These are phyloP conservation scores for Zoysia matrella DNA, from an alignment of 202 grass and related monocot species.

Conservation along the genomic window DNA sequence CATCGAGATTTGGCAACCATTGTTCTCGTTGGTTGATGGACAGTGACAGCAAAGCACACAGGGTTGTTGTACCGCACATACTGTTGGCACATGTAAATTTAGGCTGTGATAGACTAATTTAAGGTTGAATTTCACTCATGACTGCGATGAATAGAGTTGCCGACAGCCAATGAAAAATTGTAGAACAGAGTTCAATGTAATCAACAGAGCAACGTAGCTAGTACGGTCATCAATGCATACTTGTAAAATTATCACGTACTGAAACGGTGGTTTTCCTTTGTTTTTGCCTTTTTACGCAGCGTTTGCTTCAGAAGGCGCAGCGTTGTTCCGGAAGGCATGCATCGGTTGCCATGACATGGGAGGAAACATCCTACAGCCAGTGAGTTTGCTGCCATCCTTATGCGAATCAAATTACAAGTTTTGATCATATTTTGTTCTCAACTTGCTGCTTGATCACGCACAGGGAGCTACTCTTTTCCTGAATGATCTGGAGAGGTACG, in stretches of 20 bases:
- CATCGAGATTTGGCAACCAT: neutral
- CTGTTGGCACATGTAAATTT: neutral
- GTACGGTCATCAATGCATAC: neutral
- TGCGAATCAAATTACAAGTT: constrained; percentile 12
- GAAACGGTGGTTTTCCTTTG: neutral
- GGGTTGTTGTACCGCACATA: neutral
- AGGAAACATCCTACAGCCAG: constrained; percentile 89
- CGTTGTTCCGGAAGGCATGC: constrained; percentile 82
- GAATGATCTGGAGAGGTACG: constrained; percentile 89
- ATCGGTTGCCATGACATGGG: constrained; percentile 96
- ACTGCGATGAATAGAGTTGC: neutral
- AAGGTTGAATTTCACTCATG: neutral
- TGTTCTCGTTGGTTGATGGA: neutral
- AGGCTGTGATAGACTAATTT: neutral
- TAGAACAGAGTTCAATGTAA: neutral
- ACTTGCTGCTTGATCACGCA: constrained; percentile 25
- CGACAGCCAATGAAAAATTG: neutral
- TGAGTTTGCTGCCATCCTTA: constrained; percentile 40
- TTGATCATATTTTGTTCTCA: constrained; percentile 6
- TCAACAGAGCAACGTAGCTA: neutral
- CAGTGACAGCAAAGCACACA: neutral
- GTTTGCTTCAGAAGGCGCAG: constrained; percentile 56
- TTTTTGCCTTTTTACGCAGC: constrained; percentile 28
- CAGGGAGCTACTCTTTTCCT: constrained; percentile 88
- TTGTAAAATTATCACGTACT: neutral